These are phyloP conservation scores for Globisporangium irregulare DNA, from an alignment of 352 stramenopile genomes.

Conservation along the genomic window DNA sequence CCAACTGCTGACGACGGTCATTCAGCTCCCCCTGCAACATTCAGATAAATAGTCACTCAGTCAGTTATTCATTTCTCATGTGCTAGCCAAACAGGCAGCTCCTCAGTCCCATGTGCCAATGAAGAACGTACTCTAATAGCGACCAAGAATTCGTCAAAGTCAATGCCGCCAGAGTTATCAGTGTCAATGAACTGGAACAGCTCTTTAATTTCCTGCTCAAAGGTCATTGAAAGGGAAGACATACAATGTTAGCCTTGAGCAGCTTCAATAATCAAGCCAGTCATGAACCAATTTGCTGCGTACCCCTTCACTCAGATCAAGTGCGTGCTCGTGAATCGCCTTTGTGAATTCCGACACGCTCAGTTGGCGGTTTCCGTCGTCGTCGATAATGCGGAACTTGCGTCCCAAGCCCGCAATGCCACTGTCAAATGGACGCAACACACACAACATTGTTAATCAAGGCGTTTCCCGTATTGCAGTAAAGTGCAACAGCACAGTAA, in stretches of 20 bases:
- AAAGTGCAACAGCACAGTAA: conserved; percentile 2
- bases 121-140: conserved; percentile 36
- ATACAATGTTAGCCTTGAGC: not conserved
- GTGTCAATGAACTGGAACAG: conserved; percentile 85
- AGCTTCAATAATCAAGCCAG: not conserved
- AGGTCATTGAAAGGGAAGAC: not conserved
- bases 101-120: not conserved
- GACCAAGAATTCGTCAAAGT: conserved; percentile 70
- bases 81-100: not conserved
- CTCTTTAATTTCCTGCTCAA: conserved; percentile 48
- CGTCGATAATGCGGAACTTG: conserved; percentile 89
- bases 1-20: conserved; percentile 40
- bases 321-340: conserved; percentile 62
- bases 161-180: conserved; percentile 75
- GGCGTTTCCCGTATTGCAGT: not conserved
- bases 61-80: not conserved
- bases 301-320: conserved; percentile 48
- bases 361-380: conserved; percentile 80
- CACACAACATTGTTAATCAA: not conserved
- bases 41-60: not conserved
- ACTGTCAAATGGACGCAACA: conserved; percentile 16
- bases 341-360: conserved; percentile 76
- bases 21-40: conserved; percentile 36
- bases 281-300: not conserved
- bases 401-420: conserved; percentile 71